Evolutionary conservation across 1,284 basidiomycete species (phyloP).

Genomic region (Rhodotorula sp.): DNA sequence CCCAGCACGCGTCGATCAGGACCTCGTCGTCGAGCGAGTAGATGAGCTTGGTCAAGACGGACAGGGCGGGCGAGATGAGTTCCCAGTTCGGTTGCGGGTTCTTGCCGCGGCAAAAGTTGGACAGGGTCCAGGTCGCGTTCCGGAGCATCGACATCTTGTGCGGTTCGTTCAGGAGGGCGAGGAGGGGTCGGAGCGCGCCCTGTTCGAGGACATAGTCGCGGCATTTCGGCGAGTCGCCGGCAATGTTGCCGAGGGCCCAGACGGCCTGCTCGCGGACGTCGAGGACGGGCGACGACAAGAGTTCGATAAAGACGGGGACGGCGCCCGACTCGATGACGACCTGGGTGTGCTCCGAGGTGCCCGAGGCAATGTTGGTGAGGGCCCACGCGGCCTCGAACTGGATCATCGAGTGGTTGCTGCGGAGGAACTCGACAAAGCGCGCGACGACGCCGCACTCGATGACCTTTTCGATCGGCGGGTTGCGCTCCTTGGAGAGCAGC

Average conservation of each 20-base stretch:
- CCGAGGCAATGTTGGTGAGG: conserved; percentile 98
- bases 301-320: conserved; percentile 95
- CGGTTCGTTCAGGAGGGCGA: conserved; percentile 50
- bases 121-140: conserved; percentile 96
- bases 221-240: conserved; percentile 90
- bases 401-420: conserved; percentile 85
- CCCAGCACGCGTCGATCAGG: conserved; percentile 99
- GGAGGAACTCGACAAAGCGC: conserved; percentile 94
- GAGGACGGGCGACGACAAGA: conserved; percentile 67
- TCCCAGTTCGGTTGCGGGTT: conserved; percentile 95
- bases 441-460: conserved; percentile 97
- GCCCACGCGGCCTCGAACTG: conserved; percentile 99
- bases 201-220: conserved; percentile 71
- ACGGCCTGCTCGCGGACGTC: conserved; percentile 96
- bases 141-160: conserved; percentile 96
- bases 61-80: conserved; percentile 90
- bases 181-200: conserved; percentile 57
- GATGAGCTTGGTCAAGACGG: conserved; percentile 94
- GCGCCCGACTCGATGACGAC: conserved; percentile 93
- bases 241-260: conserved; percentile 95
- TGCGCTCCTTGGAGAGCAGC: conserved; percentile 97
- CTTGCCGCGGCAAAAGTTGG: conserved; percentile 97
- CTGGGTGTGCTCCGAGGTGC: conserved; percentile 91
- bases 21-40: conserved; percentile 99
- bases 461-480: conserved; percentile 98